These are phyloP conservation scores for Saprolegnia diclina DNA, from an alignment of 352 stramenopile species.

Conservation along the genomic window DNA sequence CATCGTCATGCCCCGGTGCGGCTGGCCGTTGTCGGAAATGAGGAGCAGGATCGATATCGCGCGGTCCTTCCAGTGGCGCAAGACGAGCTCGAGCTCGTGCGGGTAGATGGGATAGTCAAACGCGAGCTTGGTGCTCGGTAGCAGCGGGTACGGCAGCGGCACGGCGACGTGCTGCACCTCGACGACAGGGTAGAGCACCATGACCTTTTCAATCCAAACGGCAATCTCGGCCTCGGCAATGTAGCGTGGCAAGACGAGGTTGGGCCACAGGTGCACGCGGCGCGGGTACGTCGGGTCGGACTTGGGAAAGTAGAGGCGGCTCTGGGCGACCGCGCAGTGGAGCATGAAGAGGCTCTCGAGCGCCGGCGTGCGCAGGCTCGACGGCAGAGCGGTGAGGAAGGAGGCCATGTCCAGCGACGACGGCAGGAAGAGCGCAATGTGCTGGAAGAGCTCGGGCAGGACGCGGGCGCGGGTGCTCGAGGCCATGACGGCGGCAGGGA, in stretches of 20 bases:
- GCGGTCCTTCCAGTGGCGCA: conserved; percentile 2
- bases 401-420: background rate
- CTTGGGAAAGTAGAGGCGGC: conserved; percentile 10
- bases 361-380: background rate
- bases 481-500: conserved; percentile 6
- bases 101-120: conserved; percentile 13
- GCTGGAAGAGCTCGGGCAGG: conserved; percentile 2
- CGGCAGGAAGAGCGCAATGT: conserved; percentile 4
- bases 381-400: background rate
- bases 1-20: background rate
- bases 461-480: background rate
- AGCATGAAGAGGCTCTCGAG: background rate
- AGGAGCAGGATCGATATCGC: conserved; percentile 1
- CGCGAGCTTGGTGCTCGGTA: conserved; percentile 5
- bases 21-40: conserved; percentile 3
- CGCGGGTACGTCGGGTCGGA: conserved; percentile 6
- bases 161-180: conserved; percentile 10
- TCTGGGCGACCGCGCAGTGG: background rate
- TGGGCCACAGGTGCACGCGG: conserved; percentile 5
- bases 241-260: background rate
- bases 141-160: background rate
- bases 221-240: background rate
- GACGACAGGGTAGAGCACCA: conserved; percentile 4
- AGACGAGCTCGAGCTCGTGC: background rate
- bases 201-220: conserved; percentile 9